Evolutionary conservation across 495 filamentous ascomycete genomes (phyloP).

Genomic region (Daldinia loculata): DNA sequence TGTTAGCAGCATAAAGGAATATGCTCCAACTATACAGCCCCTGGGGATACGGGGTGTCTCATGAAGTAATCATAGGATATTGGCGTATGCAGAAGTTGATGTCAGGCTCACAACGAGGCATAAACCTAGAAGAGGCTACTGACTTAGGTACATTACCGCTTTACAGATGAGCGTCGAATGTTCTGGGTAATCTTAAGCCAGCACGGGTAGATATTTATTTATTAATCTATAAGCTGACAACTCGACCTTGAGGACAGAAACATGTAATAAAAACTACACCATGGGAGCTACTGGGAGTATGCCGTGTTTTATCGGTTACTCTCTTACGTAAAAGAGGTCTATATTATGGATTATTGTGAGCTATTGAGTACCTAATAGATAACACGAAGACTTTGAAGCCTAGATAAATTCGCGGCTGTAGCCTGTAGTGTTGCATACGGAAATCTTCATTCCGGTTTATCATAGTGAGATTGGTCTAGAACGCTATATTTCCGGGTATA

Average conservation of each 20-base stretch:
- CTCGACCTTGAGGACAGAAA: not conserved
- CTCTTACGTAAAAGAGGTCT: not conserved
- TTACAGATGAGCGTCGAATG: not conserved
- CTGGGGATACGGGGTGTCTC: constrained; percentile 20
- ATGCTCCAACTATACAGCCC: not conserved
- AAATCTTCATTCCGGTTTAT: not conserved
- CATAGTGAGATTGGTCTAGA: constrained; percentile 21
- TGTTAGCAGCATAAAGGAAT: not conserved
- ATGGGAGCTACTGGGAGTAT: not conserved
- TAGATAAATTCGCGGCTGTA: constrained; percentile 1
- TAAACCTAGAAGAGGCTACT: not conserved
- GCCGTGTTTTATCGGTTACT: not conserved
- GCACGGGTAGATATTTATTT: not conserved
- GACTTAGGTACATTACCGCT: not conserved
- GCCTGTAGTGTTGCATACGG: not conserved
- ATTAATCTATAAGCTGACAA: not conserved
- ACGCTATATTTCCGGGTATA: constrained; percentile 9
- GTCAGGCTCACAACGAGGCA: not conserved
- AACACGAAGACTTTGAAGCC: not conserved
- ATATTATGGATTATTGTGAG: not conserved
- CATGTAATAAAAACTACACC: not conserved
- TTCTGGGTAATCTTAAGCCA: not conserved
- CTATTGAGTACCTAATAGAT: not conserved
- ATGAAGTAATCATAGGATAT: constrained; percentile 13
- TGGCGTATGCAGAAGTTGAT: constrained; percentile 6